Conservation (phyloP, 2,329 filamentous ascomycete species). For the Elsinoe ampelina region DNA sequence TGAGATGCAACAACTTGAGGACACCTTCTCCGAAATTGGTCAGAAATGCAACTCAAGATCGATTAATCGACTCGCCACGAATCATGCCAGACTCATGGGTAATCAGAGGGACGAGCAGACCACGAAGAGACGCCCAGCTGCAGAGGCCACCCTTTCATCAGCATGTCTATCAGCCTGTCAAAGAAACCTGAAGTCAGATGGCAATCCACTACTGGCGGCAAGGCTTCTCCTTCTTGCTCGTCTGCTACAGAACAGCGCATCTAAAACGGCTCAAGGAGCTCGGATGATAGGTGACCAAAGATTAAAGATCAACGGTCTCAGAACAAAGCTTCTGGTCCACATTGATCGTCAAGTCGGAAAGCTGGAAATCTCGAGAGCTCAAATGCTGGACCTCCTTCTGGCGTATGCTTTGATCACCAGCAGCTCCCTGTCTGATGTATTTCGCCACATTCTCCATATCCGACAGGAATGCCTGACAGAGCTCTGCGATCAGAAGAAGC, state of each 20-base stretch:
- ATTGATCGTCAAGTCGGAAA: slow-evolving; percentile 46
- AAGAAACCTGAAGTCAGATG: slow-evolving; percentile 43
- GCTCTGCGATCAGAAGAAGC: slow-evolving; percentile 45
- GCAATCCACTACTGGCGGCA: slow-evolving; percentile 47
- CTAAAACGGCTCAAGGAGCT: slow-evolving; percentile 39
- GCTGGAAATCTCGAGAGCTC: slow-evolving; percentile 30
- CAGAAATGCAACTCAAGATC: slow-evolving; percentile 64
- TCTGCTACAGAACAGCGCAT: slow-evolving; percentile 64
- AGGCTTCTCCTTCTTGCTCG: slow-evolving; percentile 64
- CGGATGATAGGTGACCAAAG: slow-evolving; percentile 54
- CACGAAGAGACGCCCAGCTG: slow-evolving; percentile 34
- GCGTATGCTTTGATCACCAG: slow-evolving; percentile 76
- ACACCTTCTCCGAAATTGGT: slow-evolving; percentile 61
- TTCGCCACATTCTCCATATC: slow-evolving; percentile 68
- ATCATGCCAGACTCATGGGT: slow-evolving; percentile 24
- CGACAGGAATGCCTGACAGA: slow-evolving; percentile 59
- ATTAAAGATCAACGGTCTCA: slow-evolving; percentile 53
- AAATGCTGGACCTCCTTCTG: slow-evolving; percentile 62
- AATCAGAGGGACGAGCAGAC: slow-evolving; percentile 12
- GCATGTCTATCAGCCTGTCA: slow-evolving; percentile 45
- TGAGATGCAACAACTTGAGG: slow-evolving; percentile 67
- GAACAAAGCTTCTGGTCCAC: slow-evolving; percentile 55
- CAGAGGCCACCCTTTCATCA: slow-evolving; percentile 46
- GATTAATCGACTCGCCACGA: slow-evolving; percentile 53
- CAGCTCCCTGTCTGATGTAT: slow-evolving; percentile 67